These are phyloP conservation scores for Urochloa ruziziensis DNA, from an alignment of 176 grass and related monocot genomes.

Conservation along the genomic window DNA sequence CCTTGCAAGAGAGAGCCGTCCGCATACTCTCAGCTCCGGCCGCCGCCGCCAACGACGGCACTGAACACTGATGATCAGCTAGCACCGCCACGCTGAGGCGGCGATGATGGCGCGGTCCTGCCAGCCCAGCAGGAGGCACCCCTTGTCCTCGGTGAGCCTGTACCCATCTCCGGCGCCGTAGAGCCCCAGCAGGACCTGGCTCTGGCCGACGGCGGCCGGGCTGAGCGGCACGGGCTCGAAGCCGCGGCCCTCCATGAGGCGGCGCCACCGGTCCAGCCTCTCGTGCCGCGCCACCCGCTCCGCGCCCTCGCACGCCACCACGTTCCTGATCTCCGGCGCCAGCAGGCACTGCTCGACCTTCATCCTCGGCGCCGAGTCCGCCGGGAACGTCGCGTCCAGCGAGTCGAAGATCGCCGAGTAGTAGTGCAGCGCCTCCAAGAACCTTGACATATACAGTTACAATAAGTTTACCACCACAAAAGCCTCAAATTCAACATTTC, in stretches of 20 bases:
- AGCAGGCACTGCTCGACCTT: constrained; percentile 70
- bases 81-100: constrained; percentile 75
- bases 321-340: constrained; percentile 67
- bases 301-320: constrained; percentile 74
- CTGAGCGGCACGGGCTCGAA: constrained; percentile 71
- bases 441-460: too few species aligned
- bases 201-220: constrained; percentile 74
- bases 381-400: constrained; percentile 52
- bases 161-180: constrained; percentile 81
- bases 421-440: constrained; percentile 84
- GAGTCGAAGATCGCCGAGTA: constrained; percentile 97
- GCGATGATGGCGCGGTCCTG: constrained; percentile 79
- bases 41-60: too few species aligned
- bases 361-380: constrained; percentile 49
- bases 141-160: constrained; percentile 65
- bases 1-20: neutral
- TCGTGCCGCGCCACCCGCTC: constrained; percentile 76
- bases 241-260: constrained; percentile 42
- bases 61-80: neutral
- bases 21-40: too few species aligned
- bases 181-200: constrained; percentile 74
- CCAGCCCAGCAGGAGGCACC: constrained; percentile 84
- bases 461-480: too few species aligned
- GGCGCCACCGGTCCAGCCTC: constrained; percentile 57
- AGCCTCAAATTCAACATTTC: neutral